Conservation (phyloP, 495 filamentous ascomycete species). For the Extremus antarcticus region DNA sequence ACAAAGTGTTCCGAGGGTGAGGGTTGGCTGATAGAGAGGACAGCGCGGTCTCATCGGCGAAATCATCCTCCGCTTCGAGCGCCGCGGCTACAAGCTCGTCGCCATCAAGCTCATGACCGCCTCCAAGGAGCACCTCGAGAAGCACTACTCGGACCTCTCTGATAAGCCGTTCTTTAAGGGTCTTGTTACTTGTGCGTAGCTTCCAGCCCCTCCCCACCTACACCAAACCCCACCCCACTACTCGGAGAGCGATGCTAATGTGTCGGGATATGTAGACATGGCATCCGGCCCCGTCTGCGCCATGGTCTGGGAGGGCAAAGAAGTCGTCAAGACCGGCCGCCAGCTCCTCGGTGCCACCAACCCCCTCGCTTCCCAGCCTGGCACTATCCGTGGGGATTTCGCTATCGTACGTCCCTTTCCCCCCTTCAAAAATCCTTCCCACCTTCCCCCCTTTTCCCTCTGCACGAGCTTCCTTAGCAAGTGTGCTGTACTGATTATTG, state of each 20-base stretch:
- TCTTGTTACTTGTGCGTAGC: constrained; percentile 83
- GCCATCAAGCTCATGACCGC: constrained; percentile 91
- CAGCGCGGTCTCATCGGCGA: constrained; percentile 92
- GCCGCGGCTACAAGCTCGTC: constrained; percentile 92
- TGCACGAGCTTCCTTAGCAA: too few relatives aligned
- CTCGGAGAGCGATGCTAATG: background rate
- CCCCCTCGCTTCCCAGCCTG: constrained; percentile 82
- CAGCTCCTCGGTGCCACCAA: constrained; percentile 95
- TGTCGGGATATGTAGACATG: constrained; percentile 58
- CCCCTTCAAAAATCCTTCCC: background rate
- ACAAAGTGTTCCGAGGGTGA: too few relatives aligned
- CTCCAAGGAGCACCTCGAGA: constrained; percentile 85
- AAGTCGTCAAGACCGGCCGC: constrained; percentile 96
- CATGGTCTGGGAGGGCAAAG: constrained; percentile 98
- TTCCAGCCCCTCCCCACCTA: background rate
- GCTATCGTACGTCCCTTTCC: constrained; percentile 23
- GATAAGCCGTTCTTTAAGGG: constrained; percentile 94
- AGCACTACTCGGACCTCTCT: constrained; percentile 89
- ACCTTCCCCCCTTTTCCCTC: too few relatives aligned
- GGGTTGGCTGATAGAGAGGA: too few relatives aligned
- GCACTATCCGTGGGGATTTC: constrained; percentile 91
- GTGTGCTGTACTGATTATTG: background rate
- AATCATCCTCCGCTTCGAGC: constrained; percentile 96
- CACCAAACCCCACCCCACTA: background rate
- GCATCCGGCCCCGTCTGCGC: constrained; percentile 89